phyloP scores from a whole-genome alignment of 495 filamentous ascomycete genomes.

The Lasiosphaeria hispida region DNA sequence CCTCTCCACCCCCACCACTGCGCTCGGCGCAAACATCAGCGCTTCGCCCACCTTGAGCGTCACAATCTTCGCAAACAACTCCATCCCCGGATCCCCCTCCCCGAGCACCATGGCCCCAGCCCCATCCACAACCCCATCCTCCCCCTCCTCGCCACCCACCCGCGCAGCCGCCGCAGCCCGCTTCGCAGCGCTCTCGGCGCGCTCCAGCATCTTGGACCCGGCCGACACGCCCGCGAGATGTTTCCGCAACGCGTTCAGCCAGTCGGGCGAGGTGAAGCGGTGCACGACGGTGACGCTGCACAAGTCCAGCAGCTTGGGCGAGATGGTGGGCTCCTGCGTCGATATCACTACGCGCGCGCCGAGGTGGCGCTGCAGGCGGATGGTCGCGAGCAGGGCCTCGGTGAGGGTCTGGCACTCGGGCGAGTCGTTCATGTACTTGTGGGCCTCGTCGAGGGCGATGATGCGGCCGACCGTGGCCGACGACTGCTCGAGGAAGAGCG shows the following conservation, averaged over 20 bases:
- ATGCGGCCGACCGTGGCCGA: slow-evolving; percentile 36
- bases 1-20: slow-evolving; percentile 44
- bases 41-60: slow-evolving; percentile 61
- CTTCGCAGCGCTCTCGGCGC: slow-evolving; percentile 6
- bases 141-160: slow-evolving; percentile 4
- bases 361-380: slow-evolving; percentile 70
- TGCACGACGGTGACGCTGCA: slow-evolving; percentile 75
- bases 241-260: slow-evolving; percentile 58
- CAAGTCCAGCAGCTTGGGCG: slow-evolving; percentile 63
- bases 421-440: slow-evolving; percentile 43
- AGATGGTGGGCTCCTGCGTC: slow-evolving; percentile 79
- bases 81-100: slow-evolving; percentile 27
- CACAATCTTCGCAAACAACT: slow-evolving; percentile 57
- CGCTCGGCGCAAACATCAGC: slow-evolving; percentile 63
- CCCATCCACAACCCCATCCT: slow-evolving; percentile 5
- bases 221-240: slow-evolving; percentile 57
- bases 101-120: slow-evolving; percentile 19
- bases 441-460: slow-evolving; percentile 41
- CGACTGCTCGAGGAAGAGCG: slow-evolving; percentile 57
- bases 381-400: slow-evolving; percentile 58
- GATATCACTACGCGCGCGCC: slow-evolving; percentile 66
- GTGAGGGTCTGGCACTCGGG: slow-evolving; percentile 55
- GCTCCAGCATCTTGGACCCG: slow-evolving; percentile 22
- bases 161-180: not conserved
- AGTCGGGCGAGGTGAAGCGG: slow-evolving; percentile 68